Base-by-base conservation (phyloP, 495 filamentous ascomycete genomes). In the Alectoria sarmentosa region DNA sequence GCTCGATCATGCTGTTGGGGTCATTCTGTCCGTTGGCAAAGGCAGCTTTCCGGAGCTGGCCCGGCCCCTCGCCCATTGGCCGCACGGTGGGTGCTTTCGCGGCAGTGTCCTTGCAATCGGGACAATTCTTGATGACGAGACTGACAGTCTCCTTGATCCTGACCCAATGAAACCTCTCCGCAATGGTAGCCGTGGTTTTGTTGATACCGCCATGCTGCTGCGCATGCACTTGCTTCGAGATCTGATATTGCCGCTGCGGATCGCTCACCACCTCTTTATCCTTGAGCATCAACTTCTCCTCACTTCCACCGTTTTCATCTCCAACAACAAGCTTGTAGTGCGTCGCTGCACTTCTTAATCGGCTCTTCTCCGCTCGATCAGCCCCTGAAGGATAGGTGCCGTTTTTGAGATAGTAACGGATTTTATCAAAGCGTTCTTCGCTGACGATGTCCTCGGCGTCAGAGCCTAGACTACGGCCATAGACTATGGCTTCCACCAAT, bases 401-500 rank as follows among this genome's bases (percentile, higher is more conserved):
- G 75, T 91, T 90, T 72, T 96, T 95, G 69, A 98, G 86, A 78
- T 98, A 98, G 76, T 90, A 97, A 63, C 90, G 86, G 70, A 98
- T 98, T 78, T 97, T 98, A 78, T 97, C 92, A 79, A 98, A 98
- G 65, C 94, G 89, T 75, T 97, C 93, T 81, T 96, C 92, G 72
- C 88, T 92, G 69, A 95, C 89, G 69, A 89, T 90, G 73, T 96
- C 91, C 69, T 96, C 92, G 65, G 86, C 87, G 60, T 87, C 86
- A 7, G 82, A 76, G 14, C 84, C 86, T 21, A 98, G 83, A 69
- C 96, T 92, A 32, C 95, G 85, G 4, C 95, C 94, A 74, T 94
- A 98, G 61, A 98, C 96, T 74, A 98, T 96, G 58, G 94, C 95
- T 75, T 98, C 95, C 52, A 98, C 86, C 54, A 88, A 82, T 66